Percentiles rank a stretch among this genome's conserved stretches.
Evolutionary conservation across 805 yeast genomes (phyloP).

Genomic region (Schwanniomyces pseudopolymorphus): DNA sequence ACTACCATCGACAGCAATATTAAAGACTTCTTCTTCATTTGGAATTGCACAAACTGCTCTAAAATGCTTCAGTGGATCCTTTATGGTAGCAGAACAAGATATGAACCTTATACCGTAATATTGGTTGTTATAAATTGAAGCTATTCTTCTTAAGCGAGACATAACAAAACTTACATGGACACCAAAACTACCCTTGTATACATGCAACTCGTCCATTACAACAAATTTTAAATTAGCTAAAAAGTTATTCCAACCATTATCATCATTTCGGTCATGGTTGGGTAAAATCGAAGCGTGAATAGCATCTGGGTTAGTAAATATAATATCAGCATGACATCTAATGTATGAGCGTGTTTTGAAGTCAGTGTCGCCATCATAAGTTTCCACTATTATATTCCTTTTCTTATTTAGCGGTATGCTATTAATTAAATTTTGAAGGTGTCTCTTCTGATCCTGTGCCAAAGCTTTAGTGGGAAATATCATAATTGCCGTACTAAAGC

Average conservation of each 20-base stretch:
- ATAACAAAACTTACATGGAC: conserved; percentile 85
- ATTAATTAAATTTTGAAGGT: conserved; percentile 59
- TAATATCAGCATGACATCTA: conserved; percentile 66
- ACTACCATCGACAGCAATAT: conserved; percentile 80
- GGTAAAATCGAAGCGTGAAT: conserved; percentile 85
- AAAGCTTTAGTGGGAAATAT: conserved; percentile 96
- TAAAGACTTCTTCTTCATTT: conserved; percentile 42
- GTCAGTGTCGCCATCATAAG: conserved; percentile 94
- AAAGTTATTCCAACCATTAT: conserved; percentile 63
- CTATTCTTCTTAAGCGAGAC: conserved; percentile 72
- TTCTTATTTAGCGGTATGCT: conserved; percentile 43
- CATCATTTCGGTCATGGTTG: conserved; percentile 45
- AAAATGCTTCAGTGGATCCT: conserved; percentile 73
- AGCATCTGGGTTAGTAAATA: conserved; percentile 95
- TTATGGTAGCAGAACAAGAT: conserved; percentile 92
- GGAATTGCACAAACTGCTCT: conserved; percentile 68
- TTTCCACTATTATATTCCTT: conserved; percentile 56
- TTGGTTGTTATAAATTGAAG: conserved; percentile 32
- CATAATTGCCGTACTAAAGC: conserved; percentile 68
- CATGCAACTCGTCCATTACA: conserved; percentile 83
- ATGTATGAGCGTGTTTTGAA: conserved; percentile 50
- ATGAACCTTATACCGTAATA: conserved; percentile 64
- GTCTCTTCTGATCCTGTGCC: conserved; percentile 93
- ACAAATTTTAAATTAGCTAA: conserved; percentile 64
- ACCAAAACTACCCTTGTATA: conserved; percentile 88